A percentile compares a stretch with the other conserved stretches of the same genome.
Conservation (phyloP, 768 basidiomycete genomes). For the Hericium alpestre region DNA sequence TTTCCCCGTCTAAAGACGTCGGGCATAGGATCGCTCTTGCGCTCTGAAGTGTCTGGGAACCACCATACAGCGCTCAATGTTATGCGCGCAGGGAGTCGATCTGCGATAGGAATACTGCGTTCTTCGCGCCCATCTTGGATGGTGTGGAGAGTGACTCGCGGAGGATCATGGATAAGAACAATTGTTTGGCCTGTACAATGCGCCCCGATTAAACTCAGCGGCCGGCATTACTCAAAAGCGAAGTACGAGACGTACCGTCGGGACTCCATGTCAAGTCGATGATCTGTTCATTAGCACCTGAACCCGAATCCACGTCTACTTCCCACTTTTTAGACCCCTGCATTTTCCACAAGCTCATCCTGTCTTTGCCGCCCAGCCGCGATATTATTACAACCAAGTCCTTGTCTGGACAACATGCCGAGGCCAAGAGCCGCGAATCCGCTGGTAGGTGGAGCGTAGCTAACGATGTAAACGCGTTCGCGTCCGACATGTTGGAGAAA, state of each 20-base stretch:
- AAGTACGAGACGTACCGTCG: constrained; percentile 41
- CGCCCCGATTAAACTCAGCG: not conserved
- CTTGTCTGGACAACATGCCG: constrained; percentile 79
- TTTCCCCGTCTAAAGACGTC: constrained; percentile 67
- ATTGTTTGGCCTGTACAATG: constrained; percentile 49
- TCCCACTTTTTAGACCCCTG: constrained; percentile 79
- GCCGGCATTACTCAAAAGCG: not conserved
- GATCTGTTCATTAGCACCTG: constrained; percentile 35
- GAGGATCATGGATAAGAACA: constrained; percentile 61
- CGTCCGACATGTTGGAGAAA: constrained; percentile 22
- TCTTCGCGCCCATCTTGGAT: constrained; percentile 63
- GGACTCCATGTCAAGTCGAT: constrained; percentile 72
- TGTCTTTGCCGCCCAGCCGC: constrained; percentile 55
- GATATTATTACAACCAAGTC: constrained; percentile 64
- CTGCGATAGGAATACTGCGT: constrained; percentile 32
- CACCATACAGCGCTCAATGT: constrained; percentile 58
- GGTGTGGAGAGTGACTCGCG: constrained; percentile 61
- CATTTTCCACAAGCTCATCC: constrained; percentile 71
- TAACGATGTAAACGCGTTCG: constrained; percentile 45
- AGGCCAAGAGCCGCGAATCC: constrained; percentile 44
- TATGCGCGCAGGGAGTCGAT: constrained; percentile 8
- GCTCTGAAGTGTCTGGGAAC: constrained; percentile 43
- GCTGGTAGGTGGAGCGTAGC: constrained; percentile 47
- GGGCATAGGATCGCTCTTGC: constrained; percentile 38
- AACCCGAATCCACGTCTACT: constrained; percentile 43